Percentiles rank a stretch among this genome's conserved stretches.
phyloP scores from a whole-genome alignment of 768 basidiomycete genomes.

The Macrolepiota fuliginosa region DNA sequence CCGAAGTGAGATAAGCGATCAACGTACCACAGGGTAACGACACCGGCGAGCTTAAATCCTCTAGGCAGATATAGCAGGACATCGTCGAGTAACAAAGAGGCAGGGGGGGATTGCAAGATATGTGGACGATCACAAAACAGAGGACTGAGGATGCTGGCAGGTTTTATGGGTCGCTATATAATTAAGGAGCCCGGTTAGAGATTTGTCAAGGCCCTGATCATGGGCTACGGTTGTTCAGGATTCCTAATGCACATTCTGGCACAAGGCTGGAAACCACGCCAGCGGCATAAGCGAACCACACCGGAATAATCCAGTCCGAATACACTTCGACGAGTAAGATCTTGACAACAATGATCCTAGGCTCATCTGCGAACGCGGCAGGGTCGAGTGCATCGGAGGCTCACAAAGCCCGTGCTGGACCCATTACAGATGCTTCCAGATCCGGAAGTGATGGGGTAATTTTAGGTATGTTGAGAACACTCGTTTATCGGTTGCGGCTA shows the following conservation, averaged over 20 bases:
- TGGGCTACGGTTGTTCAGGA: background rate
- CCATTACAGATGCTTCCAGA: conserved; percentile 22
- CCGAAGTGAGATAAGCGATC: background rate
- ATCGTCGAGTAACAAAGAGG: conserved; percentile 30
- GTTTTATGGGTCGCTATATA: conserved; percentile 2
- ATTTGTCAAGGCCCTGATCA: conserved; percentile 7
- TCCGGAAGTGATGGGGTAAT: conserved; percentile 17
- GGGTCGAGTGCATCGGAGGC: conserved; percentile 29
- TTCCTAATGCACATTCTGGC: background rate
- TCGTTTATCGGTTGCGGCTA: background rate
- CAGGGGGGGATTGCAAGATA: background rate
- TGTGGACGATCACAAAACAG: background rate
- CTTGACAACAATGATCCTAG: background rate
- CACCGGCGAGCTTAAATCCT: conserved; percentile 51
- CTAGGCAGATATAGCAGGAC: conserved; percentile 61
- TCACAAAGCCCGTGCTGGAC: conserved; percentile 27
- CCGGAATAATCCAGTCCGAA: background rate
- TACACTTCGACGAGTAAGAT: background rate
- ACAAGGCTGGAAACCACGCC: conserved; percentile 1
- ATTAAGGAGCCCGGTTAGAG: background rate
- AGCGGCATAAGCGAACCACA: background rate
- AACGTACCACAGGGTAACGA: conserved; percentile 62
- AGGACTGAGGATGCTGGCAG: background rate
- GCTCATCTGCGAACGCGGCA: background rate
- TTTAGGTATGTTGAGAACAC: background rate